A percentile compares a stretch with the other conserved stretches of the same genome.
Conservation (phyloP, 768 basidiomycete species). For the Agrocybe chaxingu region DNA sequence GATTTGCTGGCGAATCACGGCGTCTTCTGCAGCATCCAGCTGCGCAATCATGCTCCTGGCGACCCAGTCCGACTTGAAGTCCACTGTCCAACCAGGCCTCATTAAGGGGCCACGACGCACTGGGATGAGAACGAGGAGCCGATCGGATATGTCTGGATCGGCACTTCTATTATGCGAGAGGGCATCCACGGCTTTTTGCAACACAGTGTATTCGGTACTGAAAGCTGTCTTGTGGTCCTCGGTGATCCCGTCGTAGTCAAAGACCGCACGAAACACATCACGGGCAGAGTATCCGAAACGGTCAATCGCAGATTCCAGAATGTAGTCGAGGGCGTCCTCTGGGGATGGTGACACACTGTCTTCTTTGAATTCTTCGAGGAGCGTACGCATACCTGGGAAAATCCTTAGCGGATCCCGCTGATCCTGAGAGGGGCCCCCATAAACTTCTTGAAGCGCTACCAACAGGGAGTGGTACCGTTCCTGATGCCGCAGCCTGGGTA, state of each 20-base stretch:
- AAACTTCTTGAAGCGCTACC: not conserved
- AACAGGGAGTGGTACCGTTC: not conserved
- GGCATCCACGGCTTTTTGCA: not conserved
- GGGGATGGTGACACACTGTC: not conserved
- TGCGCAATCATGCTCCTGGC: not conserved
- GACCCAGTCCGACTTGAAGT: slow-evolving; percentile 9
- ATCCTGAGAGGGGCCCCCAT: not conserved
- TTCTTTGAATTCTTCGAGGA: slow-evolving; percentile 1
- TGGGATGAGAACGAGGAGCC: slow-evolving; percentile 1
- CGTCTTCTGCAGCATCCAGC: not conserved
- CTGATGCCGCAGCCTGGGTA: slow-evolving; percentile 5
- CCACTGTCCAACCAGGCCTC: not conserved
- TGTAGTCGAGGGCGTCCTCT: slow-evolving; percentile 2
- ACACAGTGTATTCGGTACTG: not conserved
- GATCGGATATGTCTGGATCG: not conserved
- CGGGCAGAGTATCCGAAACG: slow-evolving; percentile 7
- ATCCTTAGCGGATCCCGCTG: not conserved
- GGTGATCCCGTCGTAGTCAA: not conserved
- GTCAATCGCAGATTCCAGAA: slow-evolving; percentile 6
- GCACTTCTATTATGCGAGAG: not conserved
- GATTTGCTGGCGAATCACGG: slow-evolving; percentile 1
- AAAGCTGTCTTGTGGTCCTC: not conserved
- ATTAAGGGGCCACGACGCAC: not conserved
- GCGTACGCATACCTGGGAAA: slow-evolving; percentile 4
- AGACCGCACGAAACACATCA: slow-evolving; percentile 3